These are phyloP conservation scores for Brassica balearica DNA, from an alignment of 441 rosid genomes.

Conservation along the genomic window DNA sequence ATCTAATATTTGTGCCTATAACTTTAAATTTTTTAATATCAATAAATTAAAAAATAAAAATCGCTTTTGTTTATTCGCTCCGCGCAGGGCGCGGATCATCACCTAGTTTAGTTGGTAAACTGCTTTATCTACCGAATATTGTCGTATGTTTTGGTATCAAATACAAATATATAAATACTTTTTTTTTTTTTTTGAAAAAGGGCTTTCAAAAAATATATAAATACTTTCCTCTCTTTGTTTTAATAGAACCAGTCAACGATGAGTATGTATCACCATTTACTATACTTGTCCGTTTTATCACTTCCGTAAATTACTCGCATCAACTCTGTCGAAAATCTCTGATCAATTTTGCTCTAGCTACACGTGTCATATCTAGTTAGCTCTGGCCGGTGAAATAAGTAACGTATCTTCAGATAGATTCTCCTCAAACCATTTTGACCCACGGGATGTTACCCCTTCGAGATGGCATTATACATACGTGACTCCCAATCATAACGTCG, in stretches of 20 bases:
- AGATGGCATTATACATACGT: not conserved
- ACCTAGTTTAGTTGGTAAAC: constrained; percentile 1
- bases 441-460: constrained; percentile 21
- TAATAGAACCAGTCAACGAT: constrained; percentile 25
- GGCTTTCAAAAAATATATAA: too few relatives aligned
- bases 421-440: constrained; percentile 33
- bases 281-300: not conserved
- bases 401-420: constrained; percentile 38
- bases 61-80: too few relatives aligned
- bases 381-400: constrained; percentile 38
- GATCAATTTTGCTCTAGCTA: not conserved
- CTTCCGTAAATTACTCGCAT: constrained; percentile 23
- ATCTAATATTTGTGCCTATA: too few relatives aligned
- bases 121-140: constrained; percentile 11
- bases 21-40: too few relatives aligned
- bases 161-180: not conserved
- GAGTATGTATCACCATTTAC: constrained; percentile 33
- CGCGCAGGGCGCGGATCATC: too few relatives aligned
- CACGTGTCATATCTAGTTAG: constrained; percentile 28
- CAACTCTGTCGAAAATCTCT: constrained; percentile 8
- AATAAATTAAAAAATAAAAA: too few relatives aligned
- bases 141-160: not conserved
- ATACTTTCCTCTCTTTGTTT: not conserved
- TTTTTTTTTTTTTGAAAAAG: too few relatives aligned
- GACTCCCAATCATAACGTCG: not conserved